Conservation (phyloP, 176 grass and related monocot genomes). For the Cenchrus fungigraminus region DNA sequence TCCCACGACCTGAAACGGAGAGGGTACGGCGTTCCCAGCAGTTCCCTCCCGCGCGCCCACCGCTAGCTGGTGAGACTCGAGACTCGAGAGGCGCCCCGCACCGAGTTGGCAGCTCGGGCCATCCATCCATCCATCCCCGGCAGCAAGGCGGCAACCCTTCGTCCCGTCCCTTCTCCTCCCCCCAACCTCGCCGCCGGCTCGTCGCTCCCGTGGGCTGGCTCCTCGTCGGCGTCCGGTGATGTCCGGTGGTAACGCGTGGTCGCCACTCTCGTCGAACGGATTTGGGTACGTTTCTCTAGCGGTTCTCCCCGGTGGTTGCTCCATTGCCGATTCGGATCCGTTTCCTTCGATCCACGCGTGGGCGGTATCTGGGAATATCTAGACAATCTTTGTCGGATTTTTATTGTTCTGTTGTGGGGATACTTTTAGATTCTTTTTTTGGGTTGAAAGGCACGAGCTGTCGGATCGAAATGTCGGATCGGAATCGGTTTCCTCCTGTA, state of each 20-base stretch:
- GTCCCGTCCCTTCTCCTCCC: no score
- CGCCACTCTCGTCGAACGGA: constrained; percentile 9
- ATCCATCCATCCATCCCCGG: background rate
- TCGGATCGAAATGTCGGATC: constrained; percentile 3
- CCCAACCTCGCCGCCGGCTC: background rate
- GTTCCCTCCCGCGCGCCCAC: background rate
- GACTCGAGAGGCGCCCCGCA: background rate
- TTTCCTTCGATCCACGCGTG: background rate
- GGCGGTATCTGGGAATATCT: background rate
- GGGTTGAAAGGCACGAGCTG: no score
- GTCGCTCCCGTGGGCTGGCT: no score
- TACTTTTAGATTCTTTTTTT: background rate
- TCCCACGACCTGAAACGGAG: background rate
- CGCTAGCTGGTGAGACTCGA: background rate
- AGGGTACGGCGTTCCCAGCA: background rate
- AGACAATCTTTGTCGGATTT: background rate
- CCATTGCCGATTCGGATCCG: background rate
- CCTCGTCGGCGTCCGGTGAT: background rate
- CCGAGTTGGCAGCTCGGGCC: background rate
- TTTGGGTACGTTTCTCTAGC: constrained; percentile 27
- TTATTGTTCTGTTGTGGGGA: no score
- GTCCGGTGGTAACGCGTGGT: constrained; percentile 18
- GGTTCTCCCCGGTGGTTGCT: background rate
- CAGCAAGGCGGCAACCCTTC: background rate
- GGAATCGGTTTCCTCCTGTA: background rate